Evolutionary conservation across 2,329 filamentous ascomycete genomes (phyloP), one percentile per base, ranked within the genome.

Genomic region (Neocucurbitaria cava): DNA sequence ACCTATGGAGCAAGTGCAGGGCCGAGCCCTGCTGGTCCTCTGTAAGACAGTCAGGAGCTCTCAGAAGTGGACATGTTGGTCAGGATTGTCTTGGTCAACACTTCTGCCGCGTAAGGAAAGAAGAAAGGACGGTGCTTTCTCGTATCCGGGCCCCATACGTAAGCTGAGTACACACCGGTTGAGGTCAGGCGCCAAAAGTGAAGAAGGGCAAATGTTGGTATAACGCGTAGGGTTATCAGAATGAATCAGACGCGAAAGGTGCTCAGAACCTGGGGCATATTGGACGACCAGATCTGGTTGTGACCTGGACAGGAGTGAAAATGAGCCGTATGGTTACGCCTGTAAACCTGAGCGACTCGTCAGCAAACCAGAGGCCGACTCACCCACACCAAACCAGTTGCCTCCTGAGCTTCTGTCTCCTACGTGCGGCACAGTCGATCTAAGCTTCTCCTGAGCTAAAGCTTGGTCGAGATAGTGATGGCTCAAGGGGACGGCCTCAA

Each of bases 161-260:
- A 43, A 43, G 41, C 41, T 43, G 41, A 43, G 41, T 43, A 17
- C 41, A 28, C 41, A 43, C 41, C 41, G 41, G 41, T 30, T 17
- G 21, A 17, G n/a, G n/a, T 30, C 15, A 30, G 41, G 24, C n/a
- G 23, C 10, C n/a, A n/a, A 30, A 8, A 17, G 24, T 11, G 5
- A 17, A 23, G 18, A 31, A 15, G 20, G 5, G 21, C n/a, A 24
- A n/a, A 11, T 24, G n/a, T 40, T 23, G 38, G 38, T 40, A 15
- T 15, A 23, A 24, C 20, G 20, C 38, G 21, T 40, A 24, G 13
- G 18, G 13, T 15, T 15, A 24, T 24, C 21, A 23, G 38, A 11
- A 40, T 23, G 11, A 30, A 30, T 28, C 13, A 13, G 24, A 43
- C 3, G 15, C 31, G 31, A 40, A 40, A n/a, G n/a, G 35, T 18